A percentile compares a stretch with the other conserved stretches of the same genome.
phyloP scores from a whole-genome alignment of 805 yeast genomes.

The Nakazawaea ishiwadae region DNA sequence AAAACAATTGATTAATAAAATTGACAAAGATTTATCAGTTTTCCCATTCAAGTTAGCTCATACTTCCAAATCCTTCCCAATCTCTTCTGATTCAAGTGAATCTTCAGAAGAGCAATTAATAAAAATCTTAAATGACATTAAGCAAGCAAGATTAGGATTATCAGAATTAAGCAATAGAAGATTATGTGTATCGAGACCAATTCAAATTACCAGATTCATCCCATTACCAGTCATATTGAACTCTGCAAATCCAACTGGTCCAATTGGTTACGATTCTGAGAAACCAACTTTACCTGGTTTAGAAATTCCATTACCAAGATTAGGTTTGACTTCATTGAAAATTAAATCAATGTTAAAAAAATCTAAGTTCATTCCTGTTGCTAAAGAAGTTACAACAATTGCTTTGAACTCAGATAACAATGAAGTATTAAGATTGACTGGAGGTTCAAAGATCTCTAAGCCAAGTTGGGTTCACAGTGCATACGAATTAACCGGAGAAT shows the following conservation, averaged over 20 bases:
- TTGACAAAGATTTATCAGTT: conserved; percentile 75
- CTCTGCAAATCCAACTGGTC: conserved; percentile 62
- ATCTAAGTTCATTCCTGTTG: conserved; percentile 52
- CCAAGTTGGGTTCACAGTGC: conserved; percentile 90
- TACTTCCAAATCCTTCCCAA: conserved; percentile 59
- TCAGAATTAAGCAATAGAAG: conserved; percentile 77
- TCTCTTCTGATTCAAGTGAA: conserved; percentile 32
- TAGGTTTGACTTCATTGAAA: conserved; percentile 67
- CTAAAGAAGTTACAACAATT: conserved; percentile 78
- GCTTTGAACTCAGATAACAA: conserved; percentile 40
- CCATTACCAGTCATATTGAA: conserved; percentile 65
- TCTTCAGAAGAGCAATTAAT: conserved; percentile 35
- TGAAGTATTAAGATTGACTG: conserved; percentile 75
- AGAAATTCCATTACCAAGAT: conserved; percentile 70
- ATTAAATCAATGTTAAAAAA: conserved; percentile 57
- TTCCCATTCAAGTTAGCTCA: conserved; percentile 87
- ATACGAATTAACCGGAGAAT: conserved; percentile 52
- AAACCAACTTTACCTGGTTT: conserved; percentile 65
- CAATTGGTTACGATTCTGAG: conserved; percentile 59
- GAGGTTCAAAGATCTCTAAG: conserved; percentile 62
- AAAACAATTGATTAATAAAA: conserved; percentile 60
- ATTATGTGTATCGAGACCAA: conserved; percentile 68
- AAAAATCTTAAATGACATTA: conserved; percentile 48
- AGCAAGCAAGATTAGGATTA: conserved; percentile 67
- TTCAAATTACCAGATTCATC: conserved; percentile 65